Evolutionary conservation across 768 basidiomycete species (phyloP).

Genomic region (Mycena amicta): DNA sequence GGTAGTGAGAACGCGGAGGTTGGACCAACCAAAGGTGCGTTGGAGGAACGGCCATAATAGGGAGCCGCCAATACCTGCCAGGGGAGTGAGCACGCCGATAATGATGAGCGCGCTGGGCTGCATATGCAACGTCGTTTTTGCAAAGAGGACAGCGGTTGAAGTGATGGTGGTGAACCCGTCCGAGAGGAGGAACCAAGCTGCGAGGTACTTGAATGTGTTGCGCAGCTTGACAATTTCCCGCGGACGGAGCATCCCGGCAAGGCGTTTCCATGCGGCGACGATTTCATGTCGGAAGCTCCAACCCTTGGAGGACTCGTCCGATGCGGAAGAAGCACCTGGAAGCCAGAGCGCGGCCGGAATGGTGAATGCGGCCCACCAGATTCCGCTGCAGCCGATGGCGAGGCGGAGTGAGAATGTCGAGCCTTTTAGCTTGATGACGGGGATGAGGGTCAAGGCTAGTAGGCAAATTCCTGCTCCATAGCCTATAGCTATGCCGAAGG

Average conservation of each 20-base stretch:
- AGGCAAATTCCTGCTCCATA: slow-evolving; percentile 82
- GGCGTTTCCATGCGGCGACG: slow-evolving; percentile 68
- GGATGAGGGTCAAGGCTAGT: slow-evolving; percentile 74
- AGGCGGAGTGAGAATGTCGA: slow-evolving; percentile 79
- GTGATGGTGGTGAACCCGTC: slow-evolving; percentile 95
- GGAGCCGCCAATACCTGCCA: slow-evolving; percentile 81
- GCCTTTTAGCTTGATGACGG: slow-evolving; percentile 72
- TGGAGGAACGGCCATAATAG: slow-evolving; percentile 81
- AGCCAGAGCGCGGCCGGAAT: slow-evolving; percentile 79
- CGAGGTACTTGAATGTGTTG: slow-evolving; percentile 87
- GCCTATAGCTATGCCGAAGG: slow-evolving; percentile 82
- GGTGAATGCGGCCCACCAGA: slow-evolving; percentile 87
- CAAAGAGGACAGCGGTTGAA: slow-evolving; percentile 89
- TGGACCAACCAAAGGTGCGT: slow-evolving; percentile 61
- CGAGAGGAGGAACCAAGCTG: slow-evolving; percentile 92
- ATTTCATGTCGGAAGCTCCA: slow-evolving; percentile 61
- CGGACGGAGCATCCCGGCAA: slow-evolving; percentile 75
- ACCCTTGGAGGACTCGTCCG: slow-evolving; percentile 19
- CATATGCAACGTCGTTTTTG: slow-evolving; percentile 87
- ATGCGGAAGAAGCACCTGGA: slow-evolving; percentile 39
- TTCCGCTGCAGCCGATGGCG: slow-evolving; percentile 81
- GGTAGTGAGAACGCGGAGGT: slow-evolving; percentile 63
- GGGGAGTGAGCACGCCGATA: slow-evolving; percentile 77
- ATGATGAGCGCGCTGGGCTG: slow-evolving; percentile 73
- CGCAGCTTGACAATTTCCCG: slow-evolving; percentile 71